Evolutionary conservation across 2,329 filamentous ascomycete species (phyloP), one percentile per base, ranked within the genome.

Genomic region (Leptographium galeiforme): DNA sequence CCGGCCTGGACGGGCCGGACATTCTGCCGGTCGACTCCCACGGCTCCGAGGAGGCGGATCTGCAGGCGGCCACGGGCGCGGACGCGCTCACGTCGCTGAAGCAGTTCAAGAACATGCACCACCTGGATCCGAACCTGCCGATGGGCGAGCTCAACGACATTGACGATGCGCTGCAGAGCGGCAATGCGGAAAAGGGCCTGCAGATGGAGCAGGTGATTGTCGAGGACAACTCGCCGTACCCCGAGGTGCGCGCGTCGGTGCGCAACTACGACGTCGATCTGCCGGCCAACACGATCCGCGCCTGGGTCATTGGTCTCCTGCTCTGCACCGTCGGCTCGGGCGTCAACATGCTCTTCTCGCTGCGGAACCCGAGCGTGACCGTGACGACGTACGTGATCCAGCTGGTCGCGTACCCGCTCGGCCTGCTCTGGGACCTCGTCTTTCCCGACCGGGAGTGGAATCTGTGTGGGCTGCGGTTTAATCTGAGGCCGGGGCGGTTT

Each of bases 61-160:
- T 52, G 6, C 44, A 44, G 38, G 48, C 46, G 8, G 44, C 47
- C 25, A 53, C 68, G 16, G 50, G 47, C 49, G 36, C 43, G n/a
- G 51, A 58, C 52, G 65, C 67, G 46, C 64, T 75, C 53, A 68
- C 67, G 56, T 67, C 72, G 56, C 70, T 84, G 53, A 74, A 73
- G 61, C 70, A 77, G 53, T 76, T 83, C 61, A 77, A 81, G 61
- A 74, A 75, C 60, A 72, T 77, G 56, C 81, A 84, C 64, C 74
- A 77, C 58, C 76, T 81, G 66, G 81, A 85, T 57, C 79, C 80
- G 41, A 84, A 85, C 61, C 64, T 85, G 58, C 78, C 79, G n/a
- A 70, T 82, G 56, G 78, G 82, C 57, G 73, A 82, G 48, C 67
- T 78, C 51, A 76, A 79, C 56, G 77, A 81, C 64, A 72, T 84